Evolutionary conservation across 352 stramenopile species (phyloP).

Genomic region (Phytopythium cucurbitacearum): DNA sequence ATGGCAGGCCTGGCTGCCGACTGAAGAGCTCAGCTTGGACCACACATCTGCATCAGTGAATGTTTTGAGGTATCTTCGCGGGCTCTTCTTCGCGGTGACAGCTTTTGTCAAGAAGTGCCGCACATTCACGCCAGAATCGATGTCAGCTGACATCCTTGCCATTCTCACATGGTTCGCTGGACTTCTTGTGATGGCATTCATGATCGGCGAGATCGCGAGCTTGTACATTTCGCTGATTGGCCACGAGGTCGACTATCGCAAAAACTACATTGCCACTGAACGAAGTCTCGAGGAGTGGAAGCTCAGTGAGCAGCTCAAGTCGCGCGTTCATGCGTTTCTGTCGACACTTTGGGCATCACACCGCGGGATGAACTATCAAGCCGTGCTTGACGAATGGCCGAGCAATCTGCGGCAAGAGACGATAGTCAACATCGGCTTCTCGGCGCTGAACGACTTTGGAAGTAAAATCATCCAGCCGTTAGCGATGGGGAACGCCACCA

Average conservation of each 20-base stretch:
- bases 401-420: conserved; percentile 35
- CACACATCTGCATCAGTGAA: conserved; percentile 25
- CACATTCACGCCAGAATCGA: conserved; percentile 28
- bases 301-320: conserved; percentile 26
- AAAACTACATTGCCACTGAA: conserved; percentile 55
- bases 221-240: conserved; percentile 66
- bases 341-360: conserved; percentile 57
- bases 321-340: conserved; percentile 45
- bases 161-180: conserved; percentile 52
- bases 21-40: conserved; percentile 20
- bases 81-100: conserved; percentile 47
- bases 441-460: conserved; percentile 29
- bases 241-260: conserved; percentile 61
- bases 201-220: conserved; percentile 65
- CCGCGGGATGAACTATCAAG: conserved; percentile 43
- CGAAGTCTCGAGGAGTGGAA: conserved; percentile 44
- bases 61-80: conserved; percentile 39
- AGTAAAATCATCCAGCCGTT: conserved; percentile 19
- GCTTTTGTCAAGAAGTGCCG: conserved; percentile 60
- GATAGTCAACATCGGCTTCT: conserved; percentile 39
- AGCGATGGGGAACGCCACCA: conserved; percentile 11
- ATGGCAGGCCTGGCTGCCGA: conserved; percentile 53
- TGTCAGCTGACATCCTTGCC: conserved; percentile 35
- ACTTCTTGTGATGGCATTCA: conserved; percentile 55
- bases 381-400: conserved; percentile 42